phyloP scores from a whole-genome alignment of 192 early-diverging fungal species.

The Endogone sp. region DNA sequence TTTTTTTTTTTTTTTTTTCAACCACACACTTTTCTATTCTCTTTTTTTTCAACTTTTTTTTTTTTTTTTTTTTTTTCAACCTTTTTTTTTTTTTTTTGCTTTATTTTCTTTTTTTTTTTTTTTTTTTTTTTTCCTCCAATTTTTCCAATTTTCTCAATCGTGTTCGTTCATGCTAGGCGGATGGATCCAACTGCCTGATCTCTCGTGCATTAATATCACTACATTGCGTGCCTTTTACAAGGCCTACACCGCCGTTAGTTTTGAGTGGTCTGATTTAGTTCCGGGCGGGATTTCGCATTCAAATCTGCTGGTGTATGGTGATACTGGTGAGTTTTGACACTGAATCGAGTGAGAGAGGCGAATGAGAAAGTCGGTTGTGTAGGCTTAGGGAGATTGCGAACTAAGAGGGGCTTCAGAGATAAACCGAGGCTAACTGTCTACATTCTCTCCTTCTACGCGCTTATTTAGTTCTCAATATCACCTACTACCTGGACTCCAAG shows the following conservation, averaged over 20 bases:
- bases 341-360: too few relatives aligned
- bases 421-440: too few relatives aligned
- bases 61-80: background rate
- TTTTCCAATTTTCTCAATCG: too few relatives aligned
- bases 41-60: conserved; percentile 2
- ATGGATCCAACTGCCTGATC: background rate
- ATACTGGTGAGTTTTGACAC: background rate
- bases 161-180: background rate
- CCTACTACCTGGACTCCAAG: conserved; percentile 10
- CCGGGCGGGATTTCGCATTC: background rate
- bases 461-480: conserved; percentile 31
- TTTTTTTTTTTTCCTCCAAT: background rate
- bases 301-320: conserved; percentile 1
- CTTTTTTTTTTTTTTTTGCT: background rate
- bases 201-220: conserved; percentile 8
- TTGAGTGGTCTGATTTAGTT: conserved; percentile 15
- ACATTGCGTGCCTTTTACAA: background rate
- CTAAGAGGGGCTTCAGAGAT: too few relatives aligned
- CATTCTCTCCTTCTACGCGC: background rate
- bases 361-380: too few relatives aligned
- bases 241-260: conserved; percentile 2
- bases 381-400: too few relatives aligned
- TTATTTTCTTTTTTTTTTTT: background rate
- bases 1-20: background rate
- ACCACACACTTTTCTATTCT: background rate